Evolutionary conservation across 345 rosid species (phyloP).

Genomic region (Brassica incana): DNA sequence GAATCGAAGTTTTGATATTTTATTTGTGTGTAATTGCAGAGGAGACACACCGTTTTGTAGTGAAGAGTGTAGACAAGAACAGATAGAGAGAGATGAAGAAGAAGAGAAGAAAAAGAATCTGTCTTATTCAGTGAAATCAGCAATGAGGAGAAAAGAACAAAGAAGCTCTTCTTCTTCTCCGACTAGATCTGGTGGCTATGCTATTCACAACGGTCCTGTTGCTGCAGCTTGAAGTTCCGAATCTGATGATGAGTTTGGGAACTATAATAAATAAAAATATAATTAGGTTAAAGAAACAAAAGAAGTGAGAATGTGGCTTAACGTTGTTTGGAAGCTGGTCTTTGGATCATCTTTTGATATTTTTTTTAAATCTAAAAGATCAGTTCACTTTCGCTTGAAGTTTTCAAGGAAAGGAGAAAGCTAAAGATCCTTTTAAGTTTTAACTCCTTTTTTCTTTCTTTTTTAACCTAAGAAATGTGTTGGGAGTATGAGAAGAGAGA

Average conservation of each 20-base stretch:
- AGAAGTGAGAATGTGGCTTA: neutral
- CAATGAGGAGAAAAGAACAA: constrained; percentile 47
- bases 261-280: constrained; percentile 5
- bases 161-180: constrained; percentile 40
- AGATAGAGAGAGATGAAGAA: constrained; percentile 74
- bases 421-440: constrained; percentile 13
- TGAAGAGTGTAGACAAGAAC: constrained; percentile 85
- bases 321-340: constrained; percentile 12
- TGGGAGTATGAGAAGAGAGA: constrained; percentile 8
- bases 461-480: neutral
- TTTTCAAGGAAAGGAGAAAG: neutral
- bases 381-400: constrained; percentile 23
- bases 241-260: neutral
- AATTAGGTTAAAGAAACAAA: constrained; percentile 13
- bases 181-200: constrained; percentile 37
- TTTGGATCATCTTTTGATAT: constrained; percentile 20
- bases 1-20: constrained; percentile 21
- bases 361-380: neutral
- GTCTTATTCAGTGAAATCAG: constrained; percentile 64
- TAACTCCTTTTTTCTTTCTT: neutral
- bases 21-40: constrained; percentile 42
- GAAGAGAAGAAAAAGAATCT: constrained; percentile 59
- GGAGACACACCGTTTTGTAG: constrained; percentile 89
- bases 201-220: constrained; percentile 34
- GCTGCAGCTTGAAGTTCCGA: constrained; percentile 35